A percentile compares a stretch with the other conserved stretches of the same genome.
These are phyloP conservation scores for Lasiosphaeria miniovina DNA, from an alignment of 495 filamentous ascomycete genomes.

Conservation along the genomic window DNA sequence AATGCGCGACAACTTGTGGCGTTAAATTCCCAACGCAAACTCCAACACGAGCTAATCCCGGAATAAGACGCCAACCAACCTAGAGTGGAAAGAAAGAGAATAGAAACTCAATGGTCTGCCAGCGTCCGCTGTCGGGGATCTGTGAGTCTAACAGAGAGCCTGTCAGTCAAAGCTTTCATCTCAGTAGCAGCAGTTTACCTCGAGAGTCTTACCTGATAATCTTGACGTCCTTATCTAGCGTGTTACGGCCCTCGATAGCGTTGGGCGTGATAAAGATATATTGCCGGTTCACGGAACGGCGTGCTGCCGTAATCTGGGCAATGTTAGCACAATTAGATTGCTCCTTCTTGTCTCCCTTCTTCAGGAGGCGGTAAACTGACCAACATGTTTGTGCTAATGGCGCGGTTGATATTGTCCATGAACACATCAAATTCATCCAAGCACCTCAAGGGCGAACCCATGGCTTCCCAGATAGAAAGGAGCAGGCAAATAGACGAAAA, in stretches of 20 bases:
- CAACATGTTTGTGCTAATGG: constrained; percentile 92
- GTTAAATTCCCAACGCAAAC: too few species aligned
- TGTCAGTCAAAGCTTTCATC: constrained; percentile 14
- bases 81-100: background rate
- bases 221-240: constrained; percentile 69
- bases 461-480: constrained; percentile 92
- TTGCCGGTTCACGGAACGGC: constrained; percentile 81
- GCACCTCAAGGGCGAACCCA: constrained; percentile 92
- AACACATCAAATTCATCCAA: constrained; percentile 99
- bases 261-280: constrained; percentile 97
- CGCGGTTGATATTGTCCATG: constrained; percentile 96
- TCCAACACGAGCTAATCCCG: background rate
- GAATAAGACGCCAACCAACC: constrained; percentile 3
- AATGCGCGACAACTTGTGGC: too few species aligned
- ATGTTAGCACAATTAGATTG: background rate
- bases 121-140: constrained; percentile 58
- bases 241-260: constrained; percentile 69
- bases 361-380: constrained; percentile 45
- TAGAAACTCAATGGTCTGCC: constrained; percentile 28
- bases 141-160: constrained; percentile 41
- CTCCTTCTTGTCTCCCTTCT: background rate
- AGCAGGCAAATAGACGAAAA: constrained; percentile 95
- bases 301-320: constrained; percentile 70
- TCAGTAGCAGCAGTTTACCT: background rate
- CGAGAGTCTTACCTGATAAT: constrained; percentile 67